These are phyloP conservation scores for Heterobasidion occidentale DNA, from an alignment of 1,284 basidiomycete species.

Conservation along the genomic window DNA sequence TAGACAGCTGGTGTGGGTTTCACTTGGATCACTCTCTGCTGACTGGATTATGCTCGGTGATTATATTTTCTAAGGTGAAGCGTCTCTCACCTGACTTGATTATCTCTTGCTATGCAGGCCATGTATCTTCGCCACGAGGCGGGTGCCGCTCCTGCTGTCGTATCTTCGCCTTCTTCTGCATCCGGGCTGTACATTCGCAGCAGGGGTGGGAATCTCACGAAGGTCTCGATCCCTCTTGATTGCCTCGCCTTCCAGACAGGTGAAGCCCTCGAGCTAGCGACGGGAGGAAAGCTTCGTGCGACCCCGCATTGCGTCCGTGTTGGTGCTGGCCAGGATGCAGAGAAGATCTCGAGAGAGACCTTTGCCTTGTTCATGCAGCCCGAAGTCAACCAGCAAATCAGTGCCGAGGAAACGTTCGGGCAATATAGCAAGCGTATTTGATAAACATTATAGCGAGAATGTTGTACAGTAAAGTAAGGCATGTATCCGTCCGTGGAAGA, in stretches of 20 bases:
- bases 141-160: conserved; percentile 35
- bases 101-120: conserved; percentile 47
- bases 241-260: conserved; percentile 90
- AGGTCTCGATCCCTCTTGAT: conserved; percentile 76
- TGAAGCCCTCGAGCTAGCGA: conserved; percentile 85
- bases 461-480: conserved; percentile 14
- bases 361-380: conserved; percentile 93
- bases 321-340: conserved; percentile 37
- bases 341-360: conserved; percentile 70
- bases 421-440: conserved; percentile 78
- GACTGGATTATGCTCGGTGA: conserved; percentile 82
- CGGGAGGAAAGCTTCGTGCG: conserved; percentile 66
- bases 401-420: conserved; percentile 71
- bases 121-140: conserved; percentile 60
- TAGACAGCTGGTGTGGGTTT: conserved; percentile 80
- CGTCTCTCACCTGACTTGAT: conserved; percentile 8
- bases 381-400: conserved; percentile 70
- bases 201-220: conserved; percentile 65
- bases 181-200: conserved; percentile 89
- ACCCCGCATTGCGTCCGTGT: conserved; percentile 89
- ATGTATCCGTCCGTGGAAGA: conserved; percentile 2
- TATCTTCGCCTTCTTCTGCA: conserved; percentile 60
- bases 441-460: conserved; percentile 61
- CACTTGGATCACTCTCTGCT: conserved; percentile 82
- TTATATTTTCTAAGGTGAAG: conserved; percentile 11